phyloP scores from a whole-genome alignment of 2,329 filamentous ascomycete species.

The Cryoendolithus antarcticus region DNA sequence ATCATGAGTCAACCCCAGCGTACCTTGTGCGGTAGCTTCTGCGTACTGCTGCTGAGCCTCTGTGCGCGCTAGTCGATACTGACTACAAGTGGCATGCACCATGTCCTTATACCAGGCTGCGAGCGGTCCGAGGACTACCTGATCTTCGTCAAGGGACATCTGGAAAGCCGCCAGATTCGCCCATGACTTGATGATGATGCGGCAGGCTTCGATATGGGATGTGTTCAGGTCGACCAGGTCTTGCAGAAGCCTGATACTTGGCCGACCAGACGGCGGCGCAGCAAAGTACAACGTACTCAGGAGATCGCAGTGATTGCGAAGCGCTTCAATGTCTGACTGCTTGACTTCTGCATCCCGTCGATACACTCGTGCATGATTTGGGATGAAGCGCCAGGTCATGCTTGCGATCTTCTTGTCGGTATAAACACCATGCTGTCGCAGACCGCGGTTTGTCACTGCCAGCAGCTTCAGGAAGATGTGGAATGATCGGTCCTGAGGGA shows the following conservation, averaged over 20 bases:
- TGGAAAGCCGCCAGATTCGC: constrained; percentile 45
- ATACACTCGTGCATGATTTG: constrained; percentile 48
- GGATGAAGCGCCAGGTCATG: constrained; percentile 45
- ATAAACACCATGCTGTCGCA: constrained; percentile 31
- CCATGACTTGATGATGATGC: constrained; percentile 47
- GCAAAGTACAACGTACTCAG: constrained; percentile 48
- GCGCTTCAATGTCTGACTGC: constrained; percentile 42
- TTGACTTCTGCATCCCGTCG: constrained; percentile 44
- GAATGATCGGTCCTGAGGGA: constrained; percentile 41
- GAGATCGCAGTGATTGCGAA: constrained; percentile 51
- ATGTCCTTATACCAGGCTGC: constrained; percentile 44
- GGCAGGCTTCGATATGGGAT: constrained; percentile 49
- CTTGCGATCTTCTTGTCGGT: constrained; percentile 43
- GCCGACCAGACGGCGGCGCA: constrained; percentile 41
- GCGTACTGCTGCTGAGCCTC: constrained; percentile 44
- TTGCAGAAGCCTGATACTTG: constrained; percentile 38
- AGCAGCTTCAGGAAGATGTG: constrained; percentile 48
- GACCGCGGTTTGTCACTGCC: constrained; percentile 35
- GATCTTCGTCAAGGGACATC: constrained; percentile 38
- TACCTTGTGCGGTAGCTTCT: constrained; percentile 23
- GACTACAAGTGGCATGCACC: constrained; percentile 37
- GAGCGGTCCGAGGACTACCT: constrained; percentile 34
- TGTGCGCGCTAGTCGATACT: constrained; percentile 43
- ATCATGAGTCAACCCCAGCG: constrained; percentile 30
- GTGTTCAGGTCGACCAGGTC: constrained; percentile 43